Evolutionary conservation across 805 yeast genomes (phyloP).

Genomic region (Tanozyma kutaoensis): DNA sequence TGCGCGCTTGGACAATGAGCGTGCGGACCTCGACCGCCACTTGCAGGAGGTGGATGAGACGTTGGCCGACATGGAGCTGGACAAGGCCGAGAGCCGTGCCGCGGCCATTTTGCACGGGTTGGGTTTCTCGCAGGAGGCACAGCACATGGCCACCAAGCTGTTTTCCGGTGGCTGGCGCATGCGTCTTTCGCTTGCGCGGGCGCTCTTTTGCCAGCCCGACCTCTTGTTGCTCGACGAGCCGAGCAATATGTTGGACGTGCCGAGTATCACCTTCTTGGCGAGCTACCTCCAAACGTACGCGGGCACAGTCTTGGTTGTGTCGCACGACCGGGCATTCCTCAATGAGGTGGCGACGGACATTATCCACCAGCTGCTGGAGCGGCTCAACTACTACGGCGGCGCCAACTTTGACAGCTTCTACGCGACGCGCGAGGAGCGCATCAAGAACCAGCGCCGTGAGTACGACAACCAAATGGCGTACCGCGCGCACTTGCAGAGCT

Average conservation of each 20-base stretch:
- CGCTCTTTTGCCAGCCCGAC: conserved; percentile 94
- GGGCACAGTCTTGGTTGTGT: conserved; percentile 86
- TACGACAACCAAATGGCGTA: conserved; percentile 96
- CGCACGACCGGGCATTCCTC: conserved; percentile 94
- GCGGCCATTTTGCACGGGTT: conserved; percentile 86
- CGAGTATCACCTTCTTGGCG: conserved; percentile 89
- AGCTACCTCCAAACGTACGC: conserved; percentile 83
- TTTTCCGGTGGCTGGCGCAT: conserved; percentile 99
- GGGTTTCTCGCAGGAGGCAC: conserved; percentile 87
- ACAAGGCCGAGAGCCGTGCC: conserved; percentile 95
- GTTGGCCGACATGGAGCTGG: conserved; percentile 86
- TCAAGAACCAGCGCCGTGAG: conserved; percentile 85
- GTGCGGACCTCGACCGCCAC: conserved; percentile 71
- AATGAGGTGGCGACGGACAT: conserved; percentile 98
- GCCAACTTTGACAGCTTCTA: conserved; percentile 89
- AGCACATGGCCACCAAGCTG: conserved; percentile 68
- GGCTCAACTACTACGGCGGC: conserved; percentile 91
- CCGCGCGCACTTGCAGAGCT: conserved; percentile 84
- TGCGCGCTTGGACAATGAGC: conserved; percentile 75
- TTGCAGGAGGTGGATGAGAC: conserved; percentile 72
- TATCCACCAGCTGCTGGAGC: conserved; percentile 93
- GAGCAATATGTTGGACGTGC: conserved; percentile 99
- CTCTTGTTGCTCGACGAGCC: conserved; percentile 92
- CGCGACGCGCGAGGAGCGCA: conserved; percentile 87
- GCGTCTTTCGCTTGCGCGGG: conserved; percentile 97